These are phyloP conservation scores for Gryganskiella cystojenkinii DNA, from an alignment of 192 early-diverging fungal genomes.

Conservation along the genomic window DNA sequence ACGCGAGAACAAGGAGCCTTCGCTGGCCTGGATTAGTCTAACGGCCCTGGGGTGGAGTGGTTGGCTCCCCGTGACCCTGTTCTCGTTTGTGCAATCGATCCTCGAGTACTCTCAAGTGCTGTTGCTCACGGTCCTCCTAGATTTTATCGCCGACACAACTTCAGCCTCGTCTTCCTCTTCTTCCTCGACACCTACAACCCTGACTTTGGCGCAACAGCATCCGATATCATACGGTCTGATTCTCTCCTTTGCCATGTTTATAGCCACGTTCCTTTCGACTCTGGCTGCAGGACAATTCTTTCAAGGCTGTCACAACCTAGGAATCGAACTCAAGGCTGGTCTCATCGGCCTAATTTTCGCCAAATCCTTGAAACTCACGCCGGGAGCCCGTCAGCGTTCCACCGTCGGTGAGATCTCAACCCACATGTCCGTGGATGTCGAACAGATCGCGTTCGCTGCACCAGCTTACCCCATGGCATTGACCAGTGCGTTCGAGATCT, in stretches of 20 bases:
- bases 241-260: slow-evolving; percentile 28
- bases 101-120: slow-evolving; percentile 21
- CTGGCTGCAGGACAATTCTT: slow-evolving; percentile 9
- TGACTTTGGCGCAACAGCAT: not conserved
- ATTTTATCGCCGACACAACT: slow-evolving; percentile 16
- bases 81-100: slow-evolving; percentile 8
- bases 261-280: slow-evolving; percentile 4
- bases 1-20: not conserved
- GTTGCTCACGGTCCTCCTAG: slow-evolving; percentile 16
- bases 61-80: slow-evolving; percentile 8
- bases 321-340: slow-evolving; percentile 19
- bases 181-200: not conserved
- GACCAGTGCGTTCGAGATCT: slow-evolving; percentile 4
- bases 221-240: slow-evolving; percentile 21
- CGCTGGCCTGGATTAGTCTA: not conserved
- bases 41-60: not conserved
- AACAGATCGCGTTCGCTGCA: not conserved
- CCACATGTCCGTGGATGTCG: slow-evolving; percentile 41
- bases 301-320: not conserved
- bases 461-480: not conserved
- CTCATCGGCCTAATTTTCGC: slow-evolving; percentile 32
- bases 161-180: not conserved
- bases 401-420: slow-evolving; percentile 43
- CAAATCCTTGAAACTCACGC: slow-evolving; percentile 31
- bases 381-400: slow-evolving; percentile 16